These are phyloP conservation scores for Cordyceps tenuipes DNA, from an alignment of 2,329 filamentous ascomycete genomes.

Conservation along the genomic window DNA sequence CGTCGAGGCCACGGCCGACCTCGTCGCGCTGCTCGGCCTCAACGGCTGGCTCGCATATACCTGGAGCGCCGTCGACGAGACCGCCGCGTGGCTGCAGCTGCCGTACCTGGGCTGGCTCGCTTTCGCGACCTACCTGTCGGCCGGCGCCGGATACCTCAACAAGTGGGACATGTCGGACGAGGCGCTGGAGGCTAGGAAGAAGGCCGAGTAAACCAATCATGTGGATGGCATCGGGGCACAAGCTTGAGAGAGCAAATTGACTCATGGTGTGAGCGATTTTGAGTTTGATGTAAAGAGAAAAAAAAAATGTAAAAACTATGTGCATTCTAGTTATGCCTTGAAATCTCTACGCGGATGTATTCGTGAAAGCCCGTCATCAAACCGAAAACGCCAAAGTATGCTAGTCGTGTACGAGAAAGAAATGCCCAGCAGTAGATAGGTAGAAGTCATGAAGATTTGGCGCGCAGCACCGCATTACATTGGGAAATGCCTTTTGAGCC, in stretches of 20 bases:
- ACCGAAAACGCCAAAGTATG: conserved; percentile 5
- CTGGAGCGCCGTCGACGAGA: conserved; percentile 66
- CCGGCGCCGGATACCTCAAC: conserved; percentile 60
- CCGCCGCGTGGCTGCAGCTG: conserved; percentile 64
- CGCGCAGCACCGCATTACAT: conserved; percentile 25
- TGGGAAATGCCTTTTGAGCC: conserved; percentile 62
- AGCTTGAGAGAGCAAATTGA: not conserved
- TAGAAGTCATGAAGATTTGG: conserved; percentile 1
- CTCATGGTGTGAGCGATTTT: not conserved
- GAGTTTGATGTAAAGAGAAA: conserved; percentile 2
- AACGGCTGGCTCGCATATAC: conserved; percentile 67
- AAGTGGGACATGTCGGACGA: conserved; percentile 48
- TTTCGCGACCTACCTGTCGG: conserved; percentile 80
- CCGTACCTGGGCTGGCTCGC: conserved; percentile 82
- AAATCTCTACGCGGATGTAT: not conserved
- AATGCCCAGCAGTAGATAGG: not conserved
- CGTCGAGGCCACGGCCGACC: conserved; percentile 65
- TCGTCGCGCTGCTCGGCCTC: conserved; percentile 61
- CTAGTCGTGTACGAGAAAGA: conserved; percentile 2
- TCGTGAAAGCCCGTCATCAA: not conserved
- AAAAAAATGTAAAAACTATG: conserved; percentile 1
- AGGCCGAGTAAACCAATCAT: not conserved
- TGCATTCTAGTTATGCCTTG: conserved; percentile 1
- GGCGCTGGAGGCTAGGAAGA: not conserved
- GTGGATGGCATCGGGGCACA: not conserved